A percentile compares a stretch with the other conserved stretches of the same genome.
Evolutionary conservation across 768 basidiomycete species (phyloP).

Genomic region (Chalciporus sphaerocephalus): DNA sequence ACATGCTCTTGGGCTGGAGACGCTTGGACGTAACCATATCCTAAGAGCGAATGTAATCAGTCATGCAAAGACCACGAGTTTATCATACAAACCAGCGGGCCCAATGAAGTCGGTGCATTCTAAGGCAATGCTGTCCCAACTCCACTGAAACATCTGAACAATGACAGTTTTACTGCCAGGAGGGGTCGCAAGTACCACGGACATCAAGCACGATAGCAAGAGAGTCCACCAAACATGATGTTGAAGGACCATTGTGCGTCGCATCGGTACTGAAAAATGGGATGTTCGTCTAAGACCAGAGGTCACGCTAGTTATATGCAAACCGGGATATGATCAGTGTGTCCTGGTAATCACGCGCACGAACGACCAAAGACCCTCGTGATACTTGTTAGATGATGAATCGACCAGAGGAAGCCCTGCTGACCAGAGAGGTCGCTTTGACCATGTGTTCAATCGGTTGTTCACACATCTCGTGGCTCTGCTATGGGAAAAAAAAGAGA

Average conservation of each 20-base stretch:
- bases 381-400: too few relatives aligned
- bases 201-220: not conserved
- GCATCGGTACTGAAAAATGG: not conserved
- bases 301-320: not conserved
- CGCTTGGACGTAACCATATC: not conserved
- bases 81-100: slow-evolving; percentile 44
- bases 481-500: too few relatives aligned
- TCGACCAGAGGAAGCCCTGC: too few relatives aligned
- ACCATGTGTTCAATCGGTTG: too few relatives aligned
- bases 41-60: slow-evolving; percentile 13
- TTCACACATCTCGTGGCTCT: too few relatives aligned
- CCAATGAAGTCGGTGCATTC: slow-evolving; percentile 67
- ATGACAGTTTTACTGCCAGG: slow-evolving; percentile 38
- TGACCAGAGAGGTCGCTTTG: too few relatives aligned
- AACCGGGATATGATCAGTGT: not conserved
- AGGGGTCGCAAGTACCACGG: not conserved
- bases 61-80: slow-evolving; percentile 33
- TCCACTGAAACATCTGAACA: slow-evolving; percentile 71
- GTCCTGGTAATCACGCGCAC: not conserved
- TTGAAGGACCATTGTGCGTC: not conserved
- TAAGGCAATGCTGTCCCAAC: slow-evolving; percentile 46
- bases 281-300: not conserved
- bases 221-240: not conserved
- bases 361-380: too few relatives aligned
- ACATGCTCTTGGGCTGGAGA: slow-evolving; percentile 42